A percentile compares a stretch with the other conserved stretches of the same genome.
Conservation (phyloP, 1,139 yeast species). For the Schwanniomyces etchellsii region DNA sequence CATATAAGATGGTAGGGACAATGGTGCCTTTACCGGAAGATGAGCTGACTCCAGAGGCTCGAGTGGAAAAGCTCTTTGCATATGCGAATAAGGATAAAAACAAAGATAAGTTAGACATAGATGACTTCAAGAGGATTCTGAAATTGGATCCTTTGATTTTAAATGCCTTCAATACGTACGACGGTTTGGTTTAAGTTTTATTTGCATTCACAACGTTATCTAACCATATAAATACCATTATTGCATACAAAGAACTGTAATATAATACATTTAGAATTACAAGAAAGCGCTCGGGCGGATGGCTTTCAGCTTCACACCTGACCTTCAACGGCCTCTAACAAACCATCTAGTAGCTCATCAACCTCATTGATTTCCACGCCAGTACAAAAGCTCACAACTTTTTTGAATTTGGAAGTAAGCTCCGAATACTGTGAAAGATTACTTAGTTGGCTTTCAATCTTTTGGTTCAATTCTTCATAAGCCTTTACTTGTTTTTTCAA, state of each 20-base stretch:
- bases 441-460: constrained; percentile 46
- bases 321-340: constrained; percentile 86
- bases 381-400: constrained; percentile 86
- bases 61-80: constrained; percentile 76
- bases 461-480: constrained; percentile 40
- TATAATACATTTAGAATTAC: too few relatives aligned
- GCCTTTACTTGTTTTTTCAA: constrained; percentile 77
- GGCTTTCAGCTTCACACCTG: too few relatives aligned
- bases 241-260: too few relatives aligned
- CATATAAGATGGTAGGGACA: constrained; percentile 92
- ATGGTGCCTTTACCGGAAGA: constrained; percentile 92
- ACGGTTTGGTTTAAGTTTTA: constrained; percentile 56
- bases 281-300: too few relatives aligned
- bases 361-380: constrained; percentile 73
- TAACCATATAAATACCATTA: too few relatives aligned
- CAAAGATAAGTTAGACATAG: constrained; percentile 58
- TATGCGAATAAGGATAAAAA: constrained; percentile 67
- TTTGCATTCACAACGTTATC: too few relatives aligned
- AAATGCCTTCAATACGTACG: constrained; percentile 74
- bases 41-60: constrained; percentile 84
- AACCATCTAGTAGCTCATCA: constrained; percentile 76
- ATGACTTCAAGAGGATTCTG: constrained; percentile 79
- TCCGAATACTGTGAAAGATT: constrained; percentile 49
- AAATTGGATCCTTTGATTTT: constrained; percentile 79
- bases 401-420: constrained; percentile 78